A percentile compares a stretch with the other conserved stretches of the same genome.
Evolutionary conservation across 306 rosid species (phyloP).

Genomic region (Vigna unguiculata): DNA sequence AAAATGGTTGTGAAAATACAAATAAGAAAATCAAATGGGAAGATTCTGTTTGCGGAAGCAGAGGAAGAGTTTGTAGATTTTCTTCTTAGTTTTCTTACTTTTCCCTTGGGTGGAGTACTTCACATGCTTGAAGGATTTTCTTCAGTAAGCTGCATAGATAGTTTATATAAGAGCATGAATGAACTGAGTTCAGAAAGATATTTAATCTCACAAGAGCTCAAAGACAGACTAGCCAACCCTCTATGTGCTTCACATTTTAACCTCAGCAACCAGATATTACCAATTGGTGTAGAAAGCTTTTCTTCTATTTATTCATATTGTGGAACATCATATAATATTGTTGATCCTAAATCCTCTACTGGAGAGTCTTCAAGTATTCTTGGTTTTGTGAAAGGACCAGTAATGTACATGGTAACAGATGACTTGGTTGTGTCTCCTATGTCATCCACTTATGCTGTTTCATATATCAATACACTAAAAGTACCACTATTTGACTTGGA

Average conservation of each 20-base stretch:
- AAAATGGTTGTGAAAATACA: neutral
- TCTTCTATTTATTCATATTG: neutral
- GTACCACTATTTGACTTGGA: conserved; percentile 1
- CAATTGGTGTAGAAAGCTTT: neutral
- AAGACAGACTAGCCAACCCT: neutral
- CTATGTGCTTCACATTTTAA: neutral
- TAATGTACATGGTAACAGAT: conserved; percentile 40
- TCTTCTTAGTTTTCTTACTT: conserved; percentile 1
- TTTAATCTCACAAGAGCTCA: neutral
- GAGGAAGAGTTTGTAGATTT: neutral
- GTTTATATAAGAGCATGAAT: neutral
- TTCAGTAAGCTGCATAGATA: neutral
- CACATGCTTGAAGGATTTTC: neutral
- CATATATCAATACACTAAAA: neutral
- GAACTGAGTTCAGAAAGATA: neutral
- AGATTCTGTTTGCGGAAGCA: neutral
- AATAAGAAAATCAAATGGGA: neutral
- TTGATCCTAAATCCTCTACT: neutral
- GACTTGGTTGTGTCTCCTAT: conserved; percentile 34
- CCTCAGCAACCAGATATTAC: conserved; percentile 7
- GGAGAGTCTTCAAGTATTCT: neutral
- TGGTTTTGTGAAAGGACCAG: neutral
- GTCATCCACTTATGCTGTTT: neutral
- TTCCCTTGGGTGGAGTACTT: neutral
- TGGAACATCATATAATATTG: neutral